Conservation (phyloP, 1,139 yeast species). For the Blastobotrys serpentis region DNA sequence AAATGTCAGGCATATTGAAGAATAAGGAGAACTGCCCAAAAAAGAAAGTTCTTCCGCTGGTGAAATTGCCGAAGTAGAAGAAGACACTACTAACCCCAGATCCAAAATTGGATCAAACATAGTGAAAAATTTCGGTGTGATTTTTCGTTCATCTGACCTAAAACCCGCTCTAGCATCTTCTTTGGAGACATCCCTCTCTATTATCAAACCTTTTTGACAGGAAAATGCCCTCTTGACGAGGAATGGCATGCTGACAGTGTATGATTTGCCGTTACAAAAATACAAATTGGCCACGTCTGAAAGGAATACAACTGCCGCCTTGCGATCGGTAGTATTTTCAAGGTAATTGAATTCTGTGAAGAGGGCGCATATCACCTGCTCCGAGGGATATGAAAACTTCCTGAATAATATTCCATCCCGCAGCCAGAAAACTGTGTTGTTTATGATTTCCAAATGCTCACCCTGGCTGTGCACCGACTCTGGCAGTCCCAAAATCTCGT, state of each 20-base stretch:
- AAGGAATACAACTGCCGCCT: constrained; percentile 31
- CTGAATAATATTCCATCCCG: constrained; percentile 52
- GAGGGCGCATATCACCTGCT: constrained; percentile 49
- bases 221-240: constrained; percentile 54
- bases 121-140: constrained; percentile 51
- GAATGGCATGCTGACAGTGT: constrained; percentile 65
- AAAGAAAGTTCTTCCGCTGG: constrained; percentile 52
- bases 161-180: constrained; percentile 1
- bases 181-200: constrained; percentile 47
- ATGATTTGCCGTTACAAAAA: constrained; percentile 55
- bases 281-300: constrained; percentile 47
- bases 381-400: constrained; percentile 50
- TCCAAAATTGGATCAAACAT: constrained; percentile 70
- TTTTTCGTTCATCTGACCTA: constrained; percentile 14
- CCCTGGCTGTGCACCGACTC: constrained; percentile 14
- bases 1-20: constrained; percentile 32
- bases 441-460: constrained; percentile 27
- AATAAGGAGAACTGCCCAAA: constrained; percentile 25
- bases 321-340: constrained; percentile 14
- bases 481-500: neutral
- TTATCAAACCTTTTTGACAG: constrained; percentile 61
- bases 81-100: constrained; percentile 62
- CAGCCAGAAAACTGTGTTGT: constrained; percentile 45
- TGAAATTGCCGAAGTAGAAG: constrained; percentile 66
- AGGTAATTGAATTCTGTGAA: constrained; percentile 44